Evolutionary conservation across 805 yeast genomes (phyloP).

Genomic region (Teunomyces gatunensis): DNA sequence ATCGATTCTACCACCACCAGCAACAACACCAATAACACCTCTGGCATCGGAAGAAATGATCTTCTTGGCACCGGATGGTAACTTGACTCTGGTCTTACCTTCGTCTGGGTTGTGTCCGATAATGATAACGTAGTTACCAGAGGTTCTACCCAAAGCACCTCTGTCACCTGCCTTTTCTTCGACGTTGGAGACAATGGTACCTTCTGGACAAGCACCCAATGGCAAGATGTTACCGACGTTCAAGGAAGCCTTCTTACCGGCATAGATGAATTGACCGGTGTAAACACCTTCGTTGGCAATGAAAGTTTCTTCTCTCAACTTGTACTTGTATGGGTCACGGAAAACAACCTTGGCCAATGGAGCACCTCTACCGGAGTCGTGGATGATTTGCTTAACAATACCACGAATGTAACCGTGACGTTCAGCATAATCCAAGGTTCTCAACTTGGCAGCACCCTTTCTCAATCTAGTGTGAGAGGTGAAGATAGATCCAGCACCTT

Average conservation of each 20-base stretch:
- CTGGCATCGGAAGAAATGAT: conserved; percentile 92
- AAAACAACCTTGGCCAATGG: conserved; percentile 93
- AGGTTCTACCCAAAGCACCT: conserved; percentile 99
- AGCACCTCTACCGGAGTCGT: conserved; percentile 99
- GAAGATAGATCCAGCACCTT: conserved; percentile 99
- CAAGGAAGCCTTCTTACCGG: conserved; percentile 97
- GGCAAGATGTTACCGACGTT: conserved; percentile 97
- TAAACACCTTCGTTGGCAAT: conserved; percentile 99
- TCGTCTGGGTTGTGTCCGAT: conserved; percentile 99
- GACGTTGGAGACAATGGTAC: conserved; percentile 97
- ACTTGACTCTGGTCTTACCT: conserved; percentile 98
- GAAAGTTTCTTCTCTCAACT: conserved; percentile 96
- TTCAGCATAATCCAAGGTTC: conserved; percentile 98
- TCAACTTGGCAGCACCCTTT: conserved; percentile 99
- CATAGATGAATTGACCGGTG: conserved; percentile 99
- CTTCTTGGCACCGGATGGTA: conserved; percentile 99
- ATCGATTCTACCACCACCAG: conserved; percentile 99
- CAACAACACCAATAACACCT: conserved; percentile 99
- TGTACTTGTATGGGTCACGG: conserved; percentile 99
- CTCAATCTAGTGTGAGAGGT: conserved; percentile 99
- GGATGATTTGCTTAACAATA: conserved; percentile 96
- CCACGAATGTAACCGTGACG: conserved; percentile 99
- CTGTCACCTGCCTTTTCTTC: conserved; percentile 99
- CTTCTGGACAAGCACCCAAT: conserved; percentile 96
- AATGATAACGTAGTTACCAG: conserved; percentile 98